These are phyloP conservation scores for Fagus crenata DNA, from an alignment of 306 rosid genomes.

Conservation along the genomic window DNA sequence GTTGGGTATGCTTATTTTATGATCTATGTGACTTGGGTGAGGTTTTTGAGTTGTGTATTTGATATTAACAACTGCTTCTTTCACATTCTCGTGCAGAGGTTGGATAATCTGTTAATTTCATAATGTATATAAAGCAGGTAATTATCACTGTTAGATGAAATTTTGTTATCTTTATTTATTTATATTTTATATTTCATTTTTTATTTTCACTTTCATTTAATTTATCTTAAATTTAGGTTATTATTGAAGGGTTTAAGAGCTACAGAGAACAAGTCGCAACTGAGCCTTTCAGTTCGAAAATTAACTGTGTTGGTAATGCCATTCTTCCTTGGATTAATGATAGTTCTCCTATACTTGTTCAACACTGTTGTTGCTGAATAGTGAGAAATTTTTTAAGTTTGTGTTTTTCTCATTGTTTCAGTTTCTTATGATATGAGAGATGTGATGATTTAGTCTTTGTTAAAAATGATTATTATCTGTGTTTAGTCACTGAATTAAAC, in stretches of 20 bases:
- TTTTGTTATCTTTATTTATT: background rate
- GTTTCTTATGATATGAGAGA: background rate
- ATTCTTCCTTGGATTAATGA: constrained; percentile 15
- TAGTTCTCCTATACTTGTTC: constrained; percentile 22
- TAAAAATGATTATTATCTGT: background rate
- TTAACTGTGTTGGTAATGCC: constrained; percentile 92
- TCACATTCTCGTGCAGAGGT: constrained; percentile 31
- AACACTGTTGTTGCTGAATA: constrained; percentile 12
- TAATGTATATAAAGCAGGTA: constrained; percentile 95
- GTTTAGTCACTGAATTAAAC: background rate
- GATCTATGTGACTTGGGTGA: background rate
- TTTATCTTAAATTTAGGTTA: constrained; percentile 44
- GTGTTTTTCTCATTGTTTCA: background rate
- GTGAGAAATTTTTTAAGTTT: background rate
- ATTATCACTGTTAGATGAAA: constrained; percentile 15
- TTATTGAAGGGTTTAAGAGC: constrained; percentile 96
- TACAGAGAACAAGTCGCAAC: constrained; percentile 89
- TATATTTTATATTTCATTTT: too few relatives aligned
- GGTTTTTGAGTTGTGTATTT: background rate
- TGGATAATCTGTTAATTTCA: constrained; percentile 43
- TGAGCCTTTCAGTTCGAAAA: constrained; percentile 93
- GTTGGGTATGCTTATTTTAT: background rate
- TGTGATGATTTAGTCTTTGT: background rate
- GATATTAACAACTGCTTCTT: constrained; percentile 12
- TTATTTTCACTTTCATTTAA: constrained; percentile 6